Base-by-base conservation (phyloP, 768 basidiomycete genomes). In the Lactarius trivialis region DNA sequence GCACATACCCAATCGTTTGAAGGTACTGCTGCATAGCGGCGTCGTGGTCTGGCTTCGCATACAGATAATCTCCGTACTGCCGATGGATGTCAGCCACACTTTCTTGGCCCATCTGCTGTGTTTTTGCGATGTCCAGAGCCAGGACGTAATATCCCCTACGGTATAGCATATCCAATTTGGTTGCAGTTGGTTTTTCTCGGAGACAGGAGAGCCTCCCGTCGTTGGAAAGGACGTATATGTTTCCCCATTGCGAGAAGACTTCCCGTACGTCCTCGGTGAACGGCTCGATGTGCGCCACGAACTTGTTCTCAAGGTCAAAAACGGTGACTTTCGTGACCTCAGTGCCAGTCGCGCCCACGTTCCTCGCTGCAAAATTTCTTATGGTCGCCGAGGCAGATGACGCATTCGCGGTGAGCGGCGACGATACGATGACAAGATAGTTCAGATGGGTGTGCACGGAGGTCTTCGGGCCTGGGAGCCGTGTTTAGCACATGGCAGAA, bases 21-120 rank as follows among this genome's bases (percentile, higher is more conserved):
- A 97, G 76, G 71, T 89, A 98, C 71, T 97, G 93, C 37, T 84
- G 81, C 91, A 98, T 96, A 0, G 95, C 88, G 6, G 85, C 89
- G 63, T 98, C 97, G 68, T 89, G 96, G 69, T 98, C 93, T 5
- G 87, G 88, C 73, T 96, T 97, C 19, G 78, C 69, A 71, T 99
- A 98, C 14, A 98, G 77, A 70, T 94, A 85, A 69, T 98, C 95
- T 1, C 93, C 96, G 70, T 94, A 96, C 61, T 88, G 86, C 49
- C 85, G 78, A 68, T 95, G 89, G 24, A 98, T 94, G 68, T 97
- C 93, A 0, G 93, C 91, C 1, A 96, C 80, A 34, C 82, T 88
- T 0, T 81, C 72, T 24, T 83, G 80, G 48, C 91, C 88, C 21
- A 97, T 76, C 11, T 81, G 80, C 64, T 92, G 89, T 0, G 88